Evolutionary conservation across 768 basidiomycete genomes (phyloP).

Genomic region (Phanerochaete sordida): DNA sequence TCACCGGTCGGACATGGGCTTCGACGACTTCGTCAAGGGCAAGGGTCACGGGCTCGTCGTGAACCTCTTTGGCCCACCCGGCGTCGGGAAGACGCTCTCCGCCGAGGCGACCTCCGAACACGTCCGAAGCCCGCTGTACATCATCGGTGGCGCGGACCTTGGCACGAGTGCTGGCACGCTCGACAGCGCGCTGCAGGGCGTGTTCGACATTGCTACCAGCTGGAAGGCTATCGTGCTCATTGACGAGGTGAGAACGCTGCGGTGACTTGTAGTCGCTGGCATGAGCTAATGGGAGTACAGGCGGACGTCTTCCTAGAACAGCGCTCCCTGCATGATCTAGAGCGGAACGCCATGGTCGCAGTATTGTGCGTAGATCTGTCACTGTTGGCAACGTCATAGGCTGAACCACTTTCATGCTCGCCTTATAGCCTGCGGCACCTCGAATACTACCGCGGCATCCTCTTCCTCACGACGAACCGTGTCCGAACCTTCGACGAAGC

Average conservation of each 20-base stretch:
- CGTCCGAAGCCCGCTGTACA: conserved; percentile 31
- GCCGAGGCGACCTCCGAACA: no score
- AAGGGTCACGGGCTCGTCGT: conserved; percentile 34
- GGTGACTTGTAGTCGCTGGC: no score
- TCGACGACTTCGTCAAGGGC: conserved; percentile 32
- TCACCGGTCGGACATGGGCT: conserved; percentile 21
- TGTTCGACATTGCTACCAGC: conserved; percentile 29
- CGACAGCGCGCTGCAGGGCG: conserved; percentile 25
- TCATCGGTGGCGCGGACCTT: conserved; percentile 32
- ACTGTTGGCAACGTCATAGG: no score
- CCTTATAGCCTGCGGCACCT: not conserved
- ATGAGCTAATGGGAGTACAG: no score
- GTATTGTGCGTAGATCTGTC: no score
- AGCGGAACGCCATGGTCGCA: conserved; percentile 71
- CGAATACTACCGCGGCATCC: conserved; percentile 31
- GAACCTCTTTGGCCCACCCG: conserved; percentile 30
- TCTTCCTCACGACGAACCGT: conserved; percentile 39
- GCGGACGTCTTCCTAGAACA: conserved; percentile 74
- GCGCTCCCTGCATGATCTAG: conserved; percentile 58
- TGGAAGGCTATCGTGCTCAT: conserved; percentile 34
- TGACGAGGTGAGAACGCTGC: no score
- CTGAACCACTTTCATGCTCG: no score
- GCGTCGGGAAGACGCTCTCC: conserved; percentile 17
- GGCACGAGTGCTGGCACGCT: conserved; percentile 29
- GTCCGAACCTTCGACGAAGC: conserved; percentile 36